Base-by-base conservation (phyloP, 202 grass and related monocot species). In the Alloteropsis angusta region DNA sequence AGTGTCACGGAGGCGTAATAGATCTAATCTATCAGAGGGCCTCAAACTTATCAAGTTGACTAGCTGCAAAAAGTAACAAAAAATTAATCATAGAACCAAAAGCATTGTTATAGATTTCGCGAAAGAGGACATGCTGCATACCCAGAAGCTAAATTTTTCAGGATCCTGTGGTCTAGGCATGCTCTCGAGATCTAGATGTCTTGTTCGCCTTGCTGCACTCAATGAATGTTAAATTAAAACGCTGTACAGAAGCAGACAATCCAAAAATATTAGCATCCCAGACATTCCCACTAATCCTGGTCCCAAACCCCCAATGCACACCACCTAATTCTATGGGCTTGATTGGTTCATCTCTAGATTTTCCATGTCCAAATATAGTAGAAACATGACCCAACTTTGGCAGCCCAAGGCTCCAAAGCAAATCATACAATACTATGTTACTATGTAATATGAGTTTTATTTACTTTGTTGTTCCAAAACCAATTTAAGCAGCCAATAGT, bases 81-180 rank as follows among this genome's bases (percentile, higher is more conserved):
- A 65, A 60, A 59, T 25, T 49, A 18, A 80, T 19, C 53, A 11
- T 26, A 66, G 19, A 25, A 71, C 14, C 21, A 37, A 59, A 12
- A 56, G 4, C 17, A 32, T 26, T 28, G 5, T 35, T 70, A 74
- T 10, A 62, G 39, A 68, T 68, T 69, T 28, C 82, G 46, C 46
- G 64, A 76, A 87, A 34, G 22, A 7, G n/a, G 45, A 39, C 53
- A 65, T 66, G 42, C 23, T 6, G 70, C 54, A 23, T 93, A 99
- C 92, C 90, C 96, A 99, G 77, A 99, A 99, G 81, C 96, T 96
- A 63, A 99, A 91, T 46, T 88, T 92, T 89, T 99, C 92, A 84
- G 90, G 86, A 85, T 99, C 88, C 13, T 84, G 84, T 77, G 82
- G 76, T 82, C 84, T 82, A 82, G 96, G 96, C 82, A 94, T 88